Percentiles rank a stretch among this genome's conserved stretches.
Conservation (phyloP, 2,329 filamentous ascomycete genomes). For the Pseudocercospora fuligena region DNA sequence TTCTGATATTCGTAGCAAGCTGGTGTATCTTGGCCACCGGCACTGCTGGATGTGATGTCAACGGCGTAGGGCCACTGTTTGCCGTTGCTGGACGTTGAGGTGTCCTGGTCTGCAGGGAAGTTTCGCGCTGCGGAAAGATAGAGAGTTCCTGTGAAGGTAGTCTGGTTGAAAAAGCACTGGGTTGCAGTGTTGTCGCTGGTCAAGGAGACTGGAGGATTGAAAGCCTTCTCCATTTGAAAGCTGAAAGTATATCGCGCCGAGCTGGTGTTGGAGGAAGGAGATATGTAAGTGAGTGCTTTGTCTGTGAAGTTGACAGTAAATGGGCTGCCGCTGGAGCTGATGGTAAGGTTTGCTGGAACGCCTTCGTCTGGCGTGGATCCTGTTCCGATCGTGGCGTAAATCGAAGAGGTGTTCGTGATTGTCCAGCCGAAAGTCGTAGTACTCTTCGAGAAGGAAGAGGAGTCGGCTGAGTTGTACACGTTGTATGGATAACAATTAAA, state of each 20-base stretch:
- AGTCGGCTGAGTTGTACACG: slow-evolving; percentile 49
- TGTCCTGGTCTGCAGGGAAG: slow-evolving; percentile 26
- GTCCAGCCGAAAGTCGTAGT: slow-evolving; percentile 66
- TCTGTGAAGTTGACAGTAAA: slow-evolving; percentile 63
- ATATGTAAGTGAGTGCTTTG: slow-evolving; percentile 55
- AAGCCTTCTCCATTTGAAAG: slow-evolving; percentile 57
- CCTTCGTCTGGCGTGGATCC: slow-evolving; percentile 62
- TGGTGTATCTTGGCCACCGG: slow-evolving; percentile 56
- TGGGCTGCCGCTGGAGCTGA: slow-evolving; percentile 60
- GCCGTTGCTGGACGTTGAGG: slow-evolving; percentile 13
- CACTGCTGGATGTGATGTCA: slow-evolving; percentile 59
- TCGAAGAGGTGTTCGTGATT: slow-evolving; percentile 52
- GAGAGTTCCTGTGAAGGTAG: slow-evolving; percentile 61
- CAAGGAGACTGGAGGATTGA: slow-evolving; percentile 55
- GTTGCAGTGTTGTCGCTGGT: slow-evolving; percentile 52
- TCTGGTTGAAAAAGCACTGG: slow-evolving; percentile 64
- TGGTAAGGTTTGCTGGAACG: slow-evolving; percentile 41
- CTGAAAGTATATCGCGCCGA: slow-evolving; percentile 65
- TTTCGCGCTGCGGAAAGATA: slow-evolving; percentile 48
- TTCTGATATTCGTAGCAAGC: slow-evolving; percentile 56
- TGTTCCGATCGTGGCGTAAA: slow-evolving; percentile 52
- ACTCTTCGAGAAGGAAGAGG: slow-evolving; percentile 38
- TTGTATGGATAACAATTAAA: slow-evolving; percentile 68
- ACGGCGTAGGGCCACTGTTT: slow-evolving; percentile 63
- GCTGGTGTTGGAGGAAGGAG: slow-evolving; percentile 46